Conservation (phyloP, 768 basidiomycete genomes). For the Pleurotus ostreatus region DNA sequence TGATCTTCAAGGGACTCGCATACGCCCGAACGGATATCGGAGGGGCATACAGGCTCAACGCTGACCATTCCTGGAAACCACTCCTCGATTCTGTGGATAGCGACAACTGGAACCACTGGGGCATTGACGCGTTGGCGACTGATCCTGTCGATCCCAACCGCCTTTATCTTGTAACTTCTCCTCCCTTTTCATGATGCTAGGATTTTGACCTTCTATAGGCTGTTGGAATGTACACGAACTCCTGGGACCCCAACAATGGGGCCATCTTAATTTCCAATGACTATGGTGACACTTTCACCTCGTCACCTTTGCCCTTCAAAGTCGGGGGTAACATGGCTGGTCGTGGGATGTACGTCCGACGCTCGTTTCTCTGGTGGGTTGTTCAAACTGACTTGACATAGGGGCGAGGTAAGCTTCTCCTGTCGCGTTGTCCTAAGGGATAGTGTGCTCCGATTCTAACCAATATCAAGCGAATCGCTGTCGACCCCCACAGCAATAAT, state of each 20-base stretch:
- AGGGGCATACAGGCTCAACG: conserved; percentile 58
- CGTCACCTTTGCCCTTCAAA: conserved; percentile 56
- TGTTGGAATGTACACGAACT: conserved; percentile 60
- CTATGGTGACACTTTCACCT: conserved; percentile 48
- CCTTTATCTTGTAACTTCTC: conserved; percentile 34
- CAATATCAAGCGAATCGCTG: conserved; percentile 43
- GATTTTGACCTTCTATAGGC: conserved; percentile 27
- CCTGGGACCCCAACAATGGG: conserved; percentile 59
- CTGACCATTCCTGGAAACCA: conserved; percentile 60
- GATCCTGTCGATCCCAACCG: conserved; percentile 54
- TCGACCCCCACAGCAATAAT: conserved; percentile 61
- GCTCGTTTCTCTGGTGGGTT: conserved; percentile 1
- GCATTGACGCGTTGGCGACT: conserved; percentile 57
- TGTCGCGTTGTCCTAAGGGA: not conserved
- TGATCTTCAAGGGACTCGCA: conserved; percentile 40
- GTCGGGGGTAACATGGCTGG: conserved; percentile 69
- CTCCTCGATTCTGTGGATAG: conserved; percentile 50
- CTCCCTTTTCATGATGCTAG: not conserved
- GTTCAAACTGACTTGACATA: conserved; percentile 10
- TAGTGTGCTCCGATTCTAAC: not conserved
- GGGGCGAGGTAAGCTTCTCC: conserved; percentile 43
- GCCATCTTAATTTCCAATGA: conserved; percentile 58
- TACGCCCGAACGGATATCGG: conserved; percentile 67
- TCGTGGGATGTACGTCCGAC: conserved; percentile 47
- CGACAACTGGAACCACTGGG: conserved; percentile 55